Evolutionary conservation across 2,329 filamentous ascomycete genomes (phyloP).

Genomic region (Ceratocystis eucalypticola): DNA sequence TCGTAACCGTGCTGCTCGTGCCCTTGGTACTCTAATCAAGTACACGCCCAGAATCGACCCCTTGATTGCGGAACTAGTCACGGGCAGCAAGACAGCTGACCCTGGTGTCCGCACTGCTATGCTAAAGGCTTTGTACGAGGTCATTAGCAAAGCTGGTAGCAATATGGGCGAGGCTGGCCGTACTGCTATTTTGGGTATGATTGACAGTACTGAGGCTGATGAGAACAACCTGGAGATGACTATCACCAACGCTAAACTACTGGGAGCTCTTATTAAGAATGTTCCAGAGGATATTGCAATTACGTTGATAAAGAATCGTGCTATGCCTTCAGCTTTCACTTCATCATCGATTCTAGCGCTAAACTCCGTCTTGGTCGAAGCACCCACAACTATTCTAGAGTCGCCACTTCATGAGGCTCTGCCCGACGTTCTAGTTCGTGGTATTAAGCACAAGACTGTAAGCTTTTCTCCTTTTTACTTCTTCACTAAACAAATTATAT

Average conservation of each 20-base stretch:
- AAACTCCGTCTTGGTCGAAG: constrained; percentile 77
- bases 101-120: constrained; percentile 83
- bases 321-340: constrained; percentile 63
- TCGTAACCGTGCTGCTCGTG: constrained; percentile 78
- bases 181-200: constrained; percentile 70
- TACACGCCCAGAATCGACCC: constrained; percentile 92
- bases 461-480: constrained; percentile 27
- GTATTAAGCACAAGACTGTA: constrained; percentile 64
- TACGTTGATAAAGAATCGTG: constrained; percentile 50
- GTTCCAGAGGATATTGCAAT: constrained; percentile 58
- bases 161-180: constrained; percentile 92
- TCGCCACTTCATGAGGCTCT: constrained; percentile 58
- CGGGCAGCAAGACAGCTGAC: constrained; percentile 83
- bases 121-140: constrained; percentile 92
- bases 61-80: constrained; percentile 78
- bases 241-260: constrained; percentile 77
- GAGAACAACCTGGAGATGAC: constrained; percentile 65
- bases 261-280: constrained; percentile 81
- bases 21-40: constrained; percentile 86
- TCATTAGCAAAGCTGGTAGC: constrained; percentile 82
- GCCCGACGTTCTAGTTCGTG: constrained; percentile 62
- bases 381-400: constrained; percentile 54
- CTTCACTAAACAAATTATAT: background rate
- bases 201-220: constrained; percentile 63
- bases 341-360: constrained; percentile 71